phyloP scores from a whole-genome alignment of 192 early-diverging fungal species.

The Coemansia sp. region DNA sequence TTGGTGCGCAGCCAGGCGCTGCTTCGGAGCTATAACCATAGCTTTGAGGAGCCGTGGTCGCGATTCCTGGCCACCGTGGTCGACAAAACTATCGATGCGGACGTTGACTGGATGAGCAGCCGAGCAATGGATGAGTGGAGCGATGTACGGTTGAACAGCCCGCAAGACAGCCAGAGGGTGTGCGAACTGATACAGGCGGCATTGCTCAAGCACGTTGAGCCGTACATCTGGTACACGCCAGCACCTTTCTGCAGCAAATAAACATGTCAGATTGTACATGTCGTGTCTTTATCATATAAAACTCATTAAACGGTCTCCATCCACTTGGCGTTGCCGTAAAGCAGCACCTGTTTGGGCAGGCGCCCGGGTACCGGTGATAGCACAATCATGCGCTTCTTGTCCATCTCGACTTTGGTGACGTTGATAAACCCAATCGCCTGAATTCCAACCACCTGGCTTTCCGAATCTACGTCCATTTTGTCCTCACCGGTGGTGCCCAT shows the following conservation, averaged over 20 bases:
- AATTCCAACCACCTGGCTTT: constrained; percentile 83
- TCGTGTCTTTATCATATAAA: neutral
- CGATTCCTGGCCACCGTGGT: constrained; percentile 22
- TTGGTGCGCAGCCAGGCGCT: constrained; percentile 17
- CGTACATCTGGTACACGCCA: neutral
- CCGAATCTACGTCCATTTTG: constrained; percentile 43
- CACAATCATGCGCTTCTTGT: constrained; percentile 75
- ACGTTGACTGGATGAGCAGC: constrained; percentile 17
- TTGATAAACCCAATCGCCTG: constrained; percentile 52
- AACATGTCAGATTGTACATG: too few species aligned
- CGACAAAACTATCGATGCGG: neutral
- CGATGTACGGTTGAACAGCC: neutral
- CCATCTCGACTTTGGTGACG: constrained; percentile 68
- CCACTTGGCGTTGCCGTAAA: constrained; percentile 89
- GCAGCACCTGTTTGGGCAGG: constrained; percentile 76
- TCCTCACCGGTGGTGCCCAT: constrained; percentile 46
- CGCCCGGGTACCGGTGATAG: constrained; percentile 83
- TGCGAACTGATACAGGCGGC: neutral
- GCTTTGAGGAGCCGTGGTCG: constrained; percentile 27
- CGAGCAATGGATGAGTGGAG: constrained; percentile 10
- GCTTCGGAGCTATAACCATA: constrained; percentile 2
- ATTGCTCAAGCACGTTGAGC: neutral
- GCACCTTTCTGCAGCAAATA: too few species aligned
- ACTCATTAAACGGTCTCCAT: constrained; percentile 60
- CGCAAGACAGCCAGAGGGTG: neutral